Percentiles rank a stretch among this genome's conserved stretches.
These are phyloP conservation scores for Cordyceps javanica DNA, from an alignment of 2,329 filamentous ascomycete species.

Conservation along the genomic window DNA sequence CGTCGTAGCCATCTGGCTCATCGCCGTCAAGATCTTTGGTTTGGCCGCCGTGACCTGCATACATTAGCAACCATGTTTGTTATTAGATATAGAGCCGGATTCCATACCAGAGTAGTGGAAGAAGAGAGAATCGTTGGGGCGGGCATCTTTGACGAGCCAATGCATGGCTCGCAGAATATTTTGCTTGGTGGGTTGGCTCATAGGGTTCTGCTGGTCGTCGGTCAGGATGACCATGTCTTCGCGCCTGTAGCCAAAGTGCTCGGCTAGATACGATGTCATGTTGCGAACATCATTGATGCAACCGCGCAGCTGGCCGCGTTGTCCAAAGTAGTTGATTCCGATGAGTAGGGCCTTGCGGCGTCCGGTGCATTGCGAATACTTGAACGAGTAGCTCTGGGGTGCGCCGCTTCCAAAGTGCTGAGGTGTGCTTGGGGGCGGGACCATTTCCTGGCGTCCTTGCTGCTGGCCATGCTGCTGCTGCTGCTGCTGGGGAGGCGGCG, in stretches of 20 bases:
- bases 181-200: conserved; percentile 93
- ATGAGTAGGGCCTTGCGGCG: conserved; percentile 84
- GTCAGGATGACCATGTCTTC: conserved; percentile 97
- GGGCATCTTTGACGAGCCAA: conserved; percentile 92
- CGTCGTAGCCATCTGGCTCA: conserved; percentile 75
- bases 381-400: conserved; percentile 73
- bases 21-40: conserved; percentile 73
- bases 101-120: conserved; percentile 87
- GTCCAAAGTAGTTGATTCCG: conserved; percentile 94
- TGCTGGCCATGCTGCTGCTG: conserved; percentile 1
- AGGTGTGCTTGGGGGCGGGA: conserved; percentile 59
- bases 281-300: conserved; percentile 98
- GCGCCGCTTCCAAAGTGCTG: conserved; percentile 77
- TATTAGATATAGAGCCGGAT: background rate
- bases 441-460: conserved; percentile 39
- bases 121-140: conserved; percentile 89
- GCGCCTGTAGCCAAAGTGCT: conserved; percentile 84
- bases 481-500: background rate
- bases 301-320: conserved; percentile 81
- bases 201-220: conserved; percentile 93
- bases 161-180: conserved; percentile 97
- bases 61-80: conserved; percentile 12
- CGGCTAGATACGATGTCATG: conserved; percentile 85
- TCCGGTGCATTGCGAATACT: conserved; percentile 88
- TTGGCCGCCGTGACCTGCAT: conserved; percentile 68